These are phyloP conservation scores for Cymbidium sinense DNA, from an alignment of 106 monocot genomes.

Conservation along the genomic window DNA sequence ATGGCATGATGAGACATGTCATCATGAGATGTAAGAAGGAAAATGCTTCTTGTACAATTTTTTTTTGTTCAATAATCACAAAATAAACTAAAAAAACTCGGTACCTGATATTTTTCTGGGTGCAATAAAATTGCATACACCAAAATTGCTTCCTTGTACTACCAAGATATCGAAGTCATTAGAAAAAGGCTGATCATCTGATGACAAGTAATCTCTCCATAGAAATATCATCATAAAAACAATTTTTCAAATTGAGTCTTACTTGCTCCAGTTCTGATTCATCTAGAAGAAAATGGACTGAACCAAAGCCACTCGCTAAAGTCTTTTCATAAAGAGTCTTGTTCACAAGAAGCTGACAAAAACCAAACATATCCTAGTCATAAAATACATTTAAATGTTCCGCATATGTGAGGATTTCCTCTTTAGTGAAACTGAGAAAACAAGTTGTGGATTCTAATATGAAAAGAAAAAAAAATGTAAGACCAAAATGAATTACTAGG, in stretches of 20 bases:
- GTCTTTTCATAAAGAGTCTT: slow-evolving; percentile 96
- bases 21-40: neutral
- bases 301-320: slow-evolving; percentile 97
- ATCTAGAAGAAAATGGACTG: slow-evolving; percentile 95
- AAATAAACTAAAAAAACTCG: neutral
- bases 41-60: neutral
- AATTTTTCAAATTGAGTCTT: slow-evolving; percentile 1
- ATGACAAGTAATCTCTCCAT: slow-evolving; percentile 8
- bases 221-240: neutral
- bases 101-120: slow-evolving; percentile 52
- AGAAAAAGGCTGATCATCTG: neutral
- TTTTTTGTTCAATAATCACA: neutral
- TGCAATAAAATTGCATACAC: slow-evolving; percentile 73
- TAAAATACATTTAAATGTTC: no score
- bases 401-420: no score
- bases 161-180: slow-evolving; percentile 13
- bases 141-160: slow-evolving; percentile 94
- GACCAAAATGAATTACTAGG: no score
- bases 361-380: neutral
- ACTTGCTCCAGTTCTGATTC: slow-evolving; percentile 97
- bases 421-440: no score
- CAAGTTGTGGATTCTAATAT: no score
- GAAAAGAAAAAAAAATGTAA: no score
- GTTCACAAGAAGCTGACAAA: slow-evolving; percentile 79
- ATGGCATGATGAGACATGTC: neutral